Percentiles rank a stretch among this genome's conserved stretches.
These are phyloP conservation scores for Fusarium piperis DNA, from an alignment of 2,329 filamentous ascomycete species.

Conservation along the genomic window DNA sequence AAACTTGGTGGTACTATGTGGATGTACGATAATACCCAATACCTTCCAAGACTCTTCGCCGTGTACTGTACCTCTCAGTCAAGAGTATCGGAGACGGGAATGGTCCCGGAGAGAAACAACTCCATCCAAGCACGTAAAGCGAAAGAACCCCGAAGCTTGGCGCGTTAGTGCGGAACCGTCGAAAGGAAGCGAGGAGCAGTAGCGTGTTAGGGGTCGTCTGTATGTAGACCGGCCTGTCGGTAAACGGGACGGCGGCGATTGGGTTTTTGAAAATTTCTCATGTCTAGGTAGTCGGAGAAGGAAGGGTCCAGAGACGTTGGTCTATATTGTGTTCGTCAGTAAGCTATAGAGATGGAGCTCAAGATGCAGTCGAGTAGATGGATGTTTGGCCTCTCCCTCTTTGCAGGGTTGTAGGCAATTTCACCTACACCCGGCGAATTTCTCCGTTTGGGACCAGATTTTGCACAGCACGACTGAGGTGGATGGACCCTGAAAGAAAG, in stretches of 20 bases:
- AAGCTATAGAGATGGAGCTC: background rate
- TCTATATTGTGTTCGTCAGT: background rate
- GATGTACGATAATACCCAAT: background rate
- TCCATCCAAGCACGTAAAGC: background rate
- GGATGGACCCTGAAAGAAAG: background rate
- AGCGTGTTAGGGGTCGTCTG: conserved; percentile 25
- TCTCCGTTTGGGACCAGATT: conserved; percentile 12
- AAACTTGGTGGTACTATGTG: background rate
- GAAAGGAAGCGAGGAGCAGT: conserved; percentile 8
- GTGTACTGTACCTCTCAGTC: background rate
- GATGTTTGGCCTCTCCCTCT: background rate
- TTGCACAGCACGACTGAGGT: background rate
- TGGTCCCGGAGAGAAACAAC: background rate
- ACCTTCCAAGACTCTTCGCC: background rate
- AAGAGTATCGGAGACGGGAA: background rate
- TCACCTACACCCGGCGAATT: conserved; percentile 8
- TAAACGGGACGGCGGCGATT: background rate
- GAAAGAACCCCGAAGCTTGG: conserved; percentile 1
- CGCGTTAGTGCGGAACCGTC: background rate
- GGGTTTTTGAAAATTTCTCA: conserved; percentile 33
- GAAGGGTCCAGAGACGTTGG: background rate
- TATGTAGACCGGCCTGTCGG: background rate
- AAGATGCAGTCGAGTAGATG: background rate
- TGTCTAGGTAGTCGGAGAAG: background rate
- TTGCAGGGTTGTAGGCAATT: background rate